Conservation (phyloP, 2,329 filamentous ascomycete species). For the Kalaharituber pfeilii region DNA sequence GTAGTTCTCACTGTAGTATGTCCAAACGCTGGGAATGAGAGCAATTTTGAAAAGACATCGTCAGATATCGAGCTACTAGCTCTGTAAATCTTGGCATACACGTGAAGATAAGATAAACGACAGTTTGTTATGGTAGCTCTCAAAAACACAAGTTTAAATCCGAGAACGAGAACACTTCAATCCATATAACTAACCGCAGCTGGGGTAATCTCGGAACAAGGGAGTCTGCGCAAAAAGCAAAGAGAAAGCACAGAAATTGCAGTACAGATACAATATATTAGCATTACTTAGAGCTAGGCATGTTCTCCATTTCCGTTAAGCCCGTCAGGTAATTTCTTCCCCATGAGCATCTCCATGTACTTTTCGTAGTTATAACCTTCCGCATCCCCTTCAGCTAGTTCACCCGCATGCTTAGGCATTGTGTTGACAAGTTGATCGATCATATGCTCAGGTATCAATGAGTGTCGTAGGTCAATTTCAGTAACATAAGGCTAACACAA, state of each 20-base stretch:
- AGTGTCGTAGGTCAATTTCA: constrained; percentile 88
- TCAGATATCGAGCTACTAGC: neutral
- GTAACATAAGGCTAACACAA: constrained; percentile 64
- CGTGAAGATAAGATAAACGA: neutral
- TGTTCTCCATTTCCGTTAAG: neutral
- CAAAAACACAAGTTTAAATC: too few relatives aligned
- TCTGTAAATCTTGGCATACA: neutral
- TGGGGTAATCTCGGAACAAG: too few relatives aligned
- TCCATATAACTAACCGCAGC: too few relatives aligned
- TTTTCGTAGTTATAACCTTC: constrained; percentile 69
- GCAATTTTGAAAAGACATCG: too few relatives aligned
- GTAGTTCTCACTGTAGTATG: too few relatives aligned
- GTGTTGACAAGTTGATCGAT: constrained; percentile 80
- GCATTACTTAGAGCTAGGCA: neutral
- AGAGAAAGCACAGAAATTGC: too few relatives aligned
- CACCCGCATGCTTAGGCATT: constrained; percentile 73
- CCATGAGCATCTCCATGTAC: constrained; percentile 83
- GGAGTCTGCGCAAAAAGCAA: too few relatives aligned
- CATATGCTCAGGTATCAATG: constrained; percentile 86
- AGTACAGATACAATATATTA: neutral
- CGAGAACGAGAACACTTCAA: too few relatives aligned
- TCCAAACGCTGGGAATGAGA: too few relatives aligned
- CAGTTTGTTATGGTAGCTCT: too few relatives aligned
- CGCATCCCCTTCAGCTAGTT: constrained; percentile 71
- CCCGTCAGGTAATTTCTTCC: constrained; percentile 12